Percentiles rank a stretch among this genome's conserved stretches.
These are phyloP conservation scores for Endocalyx cinctus DNA, from an alignment of 2,329 filamentous ascomycete genomes.

Conservation along the genomic window DNA sequence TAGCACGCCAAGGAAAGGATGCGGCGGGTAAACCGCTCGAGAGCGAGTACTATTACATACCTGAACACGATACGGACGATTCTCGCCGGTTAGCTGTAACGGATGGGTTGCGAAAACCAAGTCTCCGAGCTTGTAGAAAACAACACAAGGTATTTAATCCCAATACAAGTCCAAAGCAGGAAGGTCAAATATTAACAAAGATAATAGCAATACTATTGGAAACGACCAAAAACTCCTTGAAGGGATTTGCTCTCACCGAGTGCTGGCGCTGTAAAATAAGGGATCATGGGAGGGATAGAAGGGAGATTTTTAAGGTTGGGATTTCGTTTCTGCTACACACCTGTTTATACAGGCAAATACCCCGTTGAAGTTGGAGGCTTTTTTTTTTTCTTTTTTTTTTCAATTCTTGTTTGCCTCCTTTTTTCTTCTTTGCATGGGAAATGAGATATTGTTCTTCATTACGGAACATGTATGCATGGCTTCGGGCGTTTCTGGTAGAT, in stretches of 20 bases:
- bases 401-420: neutral
- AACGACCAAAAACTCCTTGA: constrained; percentile 57
- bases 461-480: constrained; percentile 15
- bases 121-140: constrained; percentile 83
- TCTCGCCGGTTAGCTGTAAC: constrained; percentile 78
- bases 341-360: neutral
- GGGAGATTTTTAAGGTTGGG: too few species aligned
- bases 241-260: too few species aligned
- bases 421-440: neutral
- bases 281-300: too few species aligned
- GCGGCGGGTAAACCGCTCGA: constrained; percentile 90
- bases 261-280: too few species aligned
- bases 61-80: constrained; percentile 77
- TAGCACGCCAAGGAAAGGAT: constrained; percentile 87
- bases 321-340: too few species aligned
- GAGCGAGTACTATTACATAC: constrained; percentile 95
- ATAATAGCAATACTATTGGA: constrained; percentile 65
- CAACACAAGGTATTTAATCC: constrained; percentile 87
- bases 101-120: constrained; percentile 81
- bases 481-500: constrained; percentile 11
- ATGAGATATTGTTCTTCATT: constrained; percentile 6
- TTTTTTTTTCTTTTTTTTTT: constrained; percentile 1
- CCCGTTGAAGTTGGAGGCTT: neutral
- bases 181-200: constrained; percentile 15
- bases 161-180: too few species aligned